These are phyloP conservation scores for Lactarius quietus DNA, from an alignment of 768 basidiomycete species.

Conservation along the genomic window DNA sequence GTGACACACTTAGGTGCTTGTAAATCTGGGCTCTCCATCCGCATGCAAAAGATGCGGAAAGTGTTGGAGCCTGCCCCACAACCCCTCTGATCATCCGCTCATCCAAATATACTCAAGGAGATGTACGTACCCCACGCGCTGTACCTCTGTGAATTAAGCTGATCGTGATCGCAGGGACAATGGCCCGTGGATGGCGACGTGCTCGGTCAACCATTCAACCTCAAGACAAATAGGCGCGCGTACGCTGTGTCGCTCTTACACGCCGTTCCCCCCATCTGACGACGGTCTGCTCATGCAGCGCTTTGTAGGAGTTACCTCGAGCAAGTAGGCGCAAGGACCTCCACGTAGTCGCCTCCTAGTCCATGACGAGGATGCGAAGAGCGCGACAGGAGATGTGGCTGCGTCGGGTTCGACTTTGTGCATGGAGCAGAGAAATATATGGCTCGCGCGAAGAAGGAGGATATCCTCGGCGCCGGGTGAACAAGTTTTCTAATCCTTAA, in stretches of 20 bases:
- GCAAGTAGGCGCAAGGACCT: constrained; percentile 12
- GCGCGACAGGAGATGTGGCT: constrained; percentile 17
- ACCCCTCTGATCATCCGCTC: not conserved
- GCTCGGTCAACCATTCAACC: constrained; percentile 15
- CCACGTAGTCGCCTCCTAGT: constrained; percentile 21
- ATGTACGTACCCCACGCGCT: not conserved
- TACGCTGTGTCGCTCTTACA: constrained; percentile 9
- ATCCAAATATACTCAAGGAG: not conserved
- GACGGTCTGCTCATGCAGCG: not conserved
- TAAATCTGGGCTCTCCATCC: constrained; percentile 6
- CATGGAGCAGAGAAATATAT: constrained; percentile 30
- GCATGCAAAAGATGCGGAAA: constrained; percentile 9
- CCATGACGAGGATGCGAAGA: constrained; percentile 19
- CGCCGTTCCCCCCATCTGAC: not conserved
- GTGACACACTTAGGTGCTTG: constrained; percentile 10
- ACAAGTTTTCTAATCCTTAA: not conserved
- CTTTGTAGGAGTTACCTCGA: constrained; percentile 16
- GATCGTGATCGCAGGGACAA: constrained; percentile 11
- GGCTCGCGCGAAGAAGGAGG: constrained; percentile 39
- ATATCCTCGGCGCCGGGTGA: constrained; percentile 44
- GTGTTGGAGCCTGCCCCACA: not conserved
- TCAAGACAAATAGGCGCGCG: constrained; percentile 12
- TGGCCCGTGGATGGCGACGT: constrained; percentile 16
- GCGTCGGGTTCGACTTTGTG: constrained; percentile 39
- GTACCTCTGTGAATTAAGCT: not conserved